Conservation (phyloP, 2,329 filamentous ascomycete genomes). For the Thelonectria olida region DNA sequence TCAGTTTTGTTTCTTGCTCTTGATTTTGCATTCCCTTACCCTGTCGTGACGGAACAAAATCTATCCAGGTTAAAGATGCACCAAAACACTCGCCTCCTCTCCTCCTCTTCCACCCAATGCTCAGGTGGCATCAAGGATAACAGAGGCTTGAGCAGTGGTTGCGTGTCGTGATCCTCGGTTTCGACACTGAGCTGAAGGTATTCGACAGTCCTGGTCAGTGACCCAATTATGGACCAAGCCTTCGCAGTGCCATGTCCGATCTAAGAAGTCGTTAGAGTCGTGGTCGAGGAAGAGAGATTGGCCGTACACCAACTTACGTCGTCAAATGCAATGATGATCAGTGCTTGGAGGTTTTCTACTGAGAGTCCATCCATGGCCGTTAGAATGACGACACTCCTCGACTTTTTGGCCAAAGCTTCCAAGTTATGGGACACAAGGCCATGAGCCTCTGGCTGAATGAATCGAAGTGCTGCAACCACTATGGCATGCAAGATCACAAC, state of each 20-base stretch:
- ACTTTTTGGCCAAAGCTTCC: conserved; percentile 23
- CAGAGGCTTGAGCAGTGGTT: conserved; percentile 9
- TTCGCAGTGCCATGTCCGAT: conserved; percentile 29
- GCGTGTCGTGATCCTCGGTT: conserved; percentile 27
- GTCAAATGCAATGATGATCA: conserved; percentile 34
- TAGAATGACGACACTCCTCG: conserved; percentile 29
- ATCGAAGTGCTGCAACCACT: conserved; percentile 32
- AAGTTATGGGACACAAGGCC: not conserved
- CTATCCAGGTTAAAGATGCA: conserved; percentile 17
- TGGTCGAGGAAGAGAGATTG: rapidly evolving
- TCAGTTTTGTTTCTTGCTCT: not conserved
- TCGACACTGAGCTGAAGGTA: conserved; percentile 42
- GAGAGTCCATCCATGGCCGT: conserved; percentile 35
- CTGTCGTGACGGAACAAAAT: conserved; percentile 19
- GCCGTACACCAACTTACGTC: conserved; percentile 17
- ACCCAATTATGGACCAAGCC: conserved; percentile 41
- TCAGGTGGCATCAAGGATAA: conserved; percentile 1
- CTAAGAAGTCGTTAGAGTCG: not conserved
- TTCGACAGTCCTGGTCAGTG: conserved; percentile 41
- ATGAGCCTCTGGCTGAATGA: conserved; percentile 4
- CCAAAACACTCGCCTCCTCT: conserved; percentile 15
- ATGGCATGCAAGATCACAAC: conserved; percentile 30
- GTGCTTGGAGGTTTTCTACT: conserved; percentile 33
- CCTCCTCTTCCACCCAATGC: conserved; percentile 17
- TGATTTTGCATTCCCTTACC: not conserved